phyloP scores from a whole-genome alignment of 805 yeast species.

The Ogataea siamensis region DNA sequence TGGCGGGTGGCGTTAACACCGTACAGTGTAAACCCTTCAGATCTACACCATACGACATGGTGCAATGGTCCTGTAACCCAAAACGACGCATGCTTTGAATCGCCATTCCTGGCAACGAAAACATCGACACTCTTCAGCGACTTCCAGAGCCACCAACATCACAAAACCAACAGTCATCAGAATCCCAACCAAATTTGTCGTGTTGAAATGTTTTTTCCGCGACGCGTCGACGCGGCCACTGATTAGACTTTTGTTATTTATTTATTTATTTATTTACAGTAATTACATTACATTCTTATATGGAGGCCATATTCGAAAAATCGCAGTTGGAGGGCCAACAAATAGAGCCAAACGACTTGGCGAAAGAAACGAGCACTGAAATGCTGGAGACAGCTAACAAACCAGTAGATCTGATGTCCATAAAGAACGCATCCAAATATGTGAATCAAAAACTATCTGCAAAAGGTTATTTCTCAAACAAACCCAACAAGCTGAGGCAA shows the following conservation, averaged over 20 bases:
- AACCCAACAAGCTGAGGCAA: slow-evolving; percentile 18
- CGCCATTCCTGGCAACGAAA: too few relatives aligned
- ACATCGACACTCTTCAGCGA: too few relatives aligned
- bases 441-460: slow-evolving; percentile 28
- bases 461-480: slow-evolving; percentile 26
- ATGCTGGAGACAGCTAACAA: neutral
- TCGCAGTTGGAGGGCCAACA: slow-evolving; percentile 8
- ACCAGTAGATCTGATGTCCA: slow-evolving; percentile 19
- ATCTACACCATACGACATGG: slow-evolving; percentile 16
- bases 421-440: slow-evolving; percentile 24
- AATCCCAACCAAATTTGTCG: slow-evolving; percentile 5
- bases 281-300: too few relatives aligned
- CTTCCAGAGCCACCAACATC: too few relatives aligned
- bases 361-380: too few relatives aligned
- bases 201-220: slow-evolving; percentile 1
- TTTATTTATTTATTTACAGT: slow-evolving; percentile 5
- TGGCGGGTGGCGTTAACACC: slow-evolving; percentile 22
- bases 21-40: slow-evolving; percentile 7
- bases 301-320: slow-evolving; percentile 13
- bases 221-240: slow-evolving; percentile 12
- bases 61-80: slow-evolving; percentile 14
- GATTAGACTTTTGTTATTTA: neutral
- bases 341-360: neutral
- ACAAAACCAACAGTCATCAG: slow-evolving; percentile 12
- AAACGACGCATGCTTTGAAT: too few relatives aligned